Conservation (phyloP, 257 asterid species). For the Plantago elongata region DNA sequence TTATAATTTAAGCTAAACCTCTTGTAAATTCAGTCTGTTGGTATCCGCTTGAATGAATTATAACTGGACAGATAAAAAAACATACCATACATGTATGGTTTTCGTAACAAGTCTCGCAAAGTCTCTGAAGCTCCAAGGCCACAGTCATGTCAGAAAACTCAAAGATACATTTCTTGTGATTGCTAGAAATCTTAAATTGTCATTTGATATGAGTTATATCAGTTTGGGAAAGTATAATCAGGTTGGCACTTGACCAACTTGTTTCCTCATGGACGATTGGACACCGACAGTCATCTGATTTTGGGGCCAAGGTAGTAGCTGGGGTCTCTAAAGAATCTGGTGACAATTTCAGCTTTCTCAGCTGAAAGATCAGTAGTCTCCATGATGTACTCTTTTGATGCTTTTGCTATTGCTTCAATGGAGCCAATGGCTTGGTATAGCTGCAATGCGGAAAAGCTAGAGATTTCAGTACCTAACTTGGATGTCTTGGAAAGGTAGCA, state of each 20-base stretch:
- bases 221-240: no score
- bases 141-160: no score
- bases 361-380: constrained; percentile 89
- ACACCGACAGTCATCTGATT: constrained; percentile 30
- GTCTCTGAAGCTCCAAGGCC: no score
- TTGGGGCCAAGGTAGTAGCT: constrained; percentile 76
- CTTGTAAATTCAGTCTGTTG: no score
- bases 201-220: no score
- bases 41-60: no score
- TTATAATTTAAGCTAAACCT: no score
- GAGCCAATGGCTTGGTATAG: constrained; percentile 90
- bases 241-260: no score
- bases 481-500: not conserved
- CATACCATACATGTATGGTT: constrained; percentile 19
- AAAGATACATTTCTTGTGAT: no score
- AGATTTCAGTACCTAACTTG: not conserved
- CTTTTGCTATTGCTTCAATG: constrained; percentile 83
- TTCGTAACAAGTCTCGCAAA: no score
- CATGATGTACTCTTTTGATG: constrained; percentile 72
- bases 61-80: constrained; percentile 13
- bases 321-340: constrained; percentile 78
- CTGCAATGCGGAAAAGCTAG: constrained; percentile 38
- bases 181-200: no score
- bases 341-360: constrained; percentile 69
- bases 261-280: no score